Evolutionary conservation across 768 basidiomycete genomes (phyloP), one percentile per base, ranked within the genome.

Genomic region (Tulasnella sp.): DNA sequence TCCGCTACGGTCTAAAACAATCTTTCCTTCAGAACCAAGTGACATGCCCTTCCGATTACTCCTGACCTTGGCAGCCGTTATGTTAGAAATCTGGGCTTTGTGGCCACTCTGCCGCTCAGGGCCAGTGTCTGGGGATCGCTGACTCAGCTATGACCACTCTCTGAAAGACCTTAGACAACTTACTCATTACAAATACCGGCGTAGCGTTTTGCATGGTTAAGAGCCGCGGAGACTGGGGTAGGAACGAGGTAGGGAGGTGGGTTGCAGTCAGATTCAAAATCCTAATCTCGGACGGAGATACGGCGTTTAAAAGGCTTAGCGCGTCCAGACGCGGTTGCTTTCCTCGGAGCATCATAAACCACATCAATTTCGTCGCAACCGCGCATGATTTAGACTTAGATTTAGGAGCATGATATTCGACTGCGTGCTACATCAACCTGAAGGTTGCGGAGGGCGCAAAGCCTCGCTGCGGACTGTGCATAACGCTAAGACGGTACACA

Each of bases 31-130:
- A 16, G 5, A 46, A 29, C 76, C 37, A n/a, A 72, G 37, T 20
- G 5, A 0, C 5, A 35, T 46, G 1, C 0, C 5, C 5, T 72
- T 32, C 35, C 9, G 20, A 42, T 16, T 29, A 6, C 13, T 10
- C 80, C 88, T 77, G 61, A 95, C 95, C 89, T 98, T 99, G 73
- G 96, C 96, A 11, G 97, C 96, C 0, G 93, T 95, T 85, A 98
- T 98, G 84, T 99, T 98, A 48, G 95, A 96, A 79, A 93, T 91
- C 86, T 98, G 96, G 0, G 97, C 97, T 86, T 97, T 98, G 81
- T 96, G 88, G 70, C 96, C 96, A 32, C 93, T 91, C 84, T 96
- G 94, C 84, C 96, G 88, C 85, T 98, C 95, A 32, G 96, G 96
- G 81, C 93, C 94, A 76, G 95, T 90, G 87, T 98, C 96, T 98